Evolutionary conservation across 2,329 filamentous ascomycete genomes (phyloP), one percentile per base, ranked within the genome.

Genomic region (Colletotrichum higginsianum): DNA sequence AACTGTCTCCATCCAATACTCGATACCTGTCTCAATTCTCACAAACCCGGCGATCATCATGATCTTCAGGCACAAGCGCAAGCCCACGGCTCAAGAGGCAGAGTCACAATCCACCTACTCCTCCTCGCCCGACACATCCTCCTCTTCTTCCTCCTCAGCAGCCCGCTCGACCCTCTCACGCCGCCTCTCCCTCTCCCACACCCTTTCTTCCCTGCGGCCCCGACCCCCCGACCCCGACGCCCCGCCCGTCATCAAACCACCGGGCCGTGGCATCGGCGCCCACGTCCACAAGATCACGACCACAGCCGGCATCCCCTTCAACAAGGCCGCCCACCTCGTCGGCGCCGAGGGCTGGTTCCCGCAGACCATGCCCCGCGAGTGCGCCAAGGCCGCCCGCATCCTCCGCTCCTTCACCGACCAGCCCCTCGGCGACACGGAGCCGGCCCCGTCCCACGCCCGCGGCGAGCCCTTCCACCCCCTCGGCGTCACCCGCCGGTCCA

Each of bases 271-370:
- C 70, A 80, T 80, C 23, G 88, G 91, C 76, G 84, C 86, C 57
- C 87, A 89, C 71, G 91, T 93, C 78, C 90, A 93, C 82, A 90
- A 89, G 77, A 84, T 88, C 70, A 86, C 90, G 68, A 91, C 92
- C 81, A 92, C 91, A 76, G 84, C 92, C 38, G 90, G 90, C 12
- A 85, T 86, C 16, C 91, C 92, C 5, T 86, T 93, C 70, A 94
- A 94, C 79, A 89, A 86, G 68, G 82, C 93, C 21, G 91, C 90
- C 62, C 92, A 93, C 80, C 88, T 89, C 74, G 81, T 94, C 52
- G 92, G 92, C 72, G 88, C 90, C 35, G 92, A 94, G 79, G 91
- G 92, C 15, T 94, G 93, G 79, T 94, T 92, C 92, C 92, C 93
- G 3, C 92, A 91, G 38, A 90, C 88, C 5, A 83, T 94, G 75